phyloP scores from a whole-genome alignment of 2,329 filamentous ascomycete genomes.

The Neocucurbitaria cava region DNA sequence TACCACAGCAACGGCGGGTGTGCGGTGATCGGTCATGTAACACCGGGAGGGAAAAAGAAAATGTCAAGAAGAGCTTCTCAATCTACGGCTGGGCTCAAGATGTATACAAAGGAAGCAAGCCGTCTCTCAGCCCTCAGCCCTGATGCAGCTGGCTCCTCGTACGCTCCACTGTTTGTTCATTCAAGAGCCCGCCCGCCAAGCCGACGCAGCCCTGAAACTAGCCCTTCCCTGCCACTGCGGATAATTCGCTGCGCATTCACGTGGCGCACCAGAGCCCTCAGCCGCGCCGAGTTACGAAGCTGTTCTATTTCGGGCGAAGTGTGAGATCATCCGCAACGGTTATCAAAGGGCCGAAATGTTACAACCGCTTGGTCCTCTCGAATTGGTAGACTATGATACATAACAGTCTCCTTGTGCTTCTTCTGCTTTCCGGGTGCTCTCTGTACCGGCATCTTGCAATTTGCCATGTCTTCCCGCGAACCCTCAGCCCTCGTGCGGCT shows the following conservation, averaged over 20 bases:
- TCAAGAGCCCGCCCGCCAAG: constrained; percentile 1
- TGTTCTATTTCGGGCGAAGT: constrained; percentile 8
- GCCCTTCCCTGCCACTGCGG: not conserved
- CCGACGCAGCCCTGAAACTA: constrained; percentile 1
- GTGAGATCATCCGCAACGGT: constrained; percentile 1
- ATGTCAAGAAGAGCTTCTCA: not conserved
- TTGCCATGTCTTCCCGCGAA: not conserved
- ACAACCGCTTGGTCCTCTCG: not conserved
- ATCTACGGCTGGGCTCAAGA: constrained; percentile 5
- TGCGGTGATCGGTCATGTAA: constrained; percentile 13
- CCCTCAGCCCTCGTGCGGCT: constrained; percentile 8
- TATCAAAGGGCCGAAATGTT: not conserved
- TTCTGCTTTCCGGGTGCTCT: not conserved
- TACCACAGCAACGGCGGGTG: constrained; percentile 40
- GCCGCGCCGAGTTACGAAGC: constrained; percentile 15
- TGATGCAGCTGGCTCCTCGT: not conserved
- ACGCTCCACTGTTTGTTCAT: not conserved
- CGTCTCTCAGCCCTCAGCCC: not conserved
- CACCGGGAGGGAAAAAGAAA: not conserved
- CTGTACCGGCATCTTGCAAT: not conserved
- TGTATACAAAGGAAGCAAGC: constrained; percentile 1
- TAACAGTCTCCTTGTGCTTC: not conserved
- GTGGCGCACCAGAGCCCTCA: constrained; percentile 15
- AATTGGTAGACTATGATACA: not conserved
- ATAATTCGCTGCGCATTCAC: constrained; percentile 11